These are phyloP conservation scores for Solanum chacoense DNA, from an alignment of 305 asterid species.

Conservation along the genomic window DNA sequence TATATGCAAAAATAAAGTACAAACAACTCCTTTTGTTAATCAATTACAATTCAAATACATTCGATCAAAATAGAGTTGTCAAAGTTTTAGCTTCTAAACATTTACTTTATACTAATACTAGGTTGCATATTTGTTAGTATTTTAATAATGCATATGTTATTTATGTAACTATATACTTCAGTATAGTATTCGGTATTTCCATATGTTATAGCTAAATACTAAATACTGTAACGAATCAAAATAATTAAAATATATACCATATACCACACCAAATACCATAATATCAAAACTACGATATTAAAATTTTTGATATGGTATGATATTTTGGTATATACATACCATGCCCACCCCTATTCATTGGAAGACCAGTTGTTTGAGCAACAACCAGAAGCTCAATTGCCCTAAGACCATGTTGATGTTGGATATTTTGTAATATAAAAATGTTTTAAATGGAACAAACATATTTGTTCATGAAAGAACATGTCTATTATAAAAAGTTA, in stretches of 20 bases:
- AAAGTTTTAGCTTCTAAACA: not conserved
- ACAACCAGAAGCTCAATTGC: not conserved
- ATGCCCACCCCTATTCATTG: not conserved
- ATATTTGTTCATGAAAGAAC: not conserved
- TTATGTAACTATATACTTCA: not conserved
- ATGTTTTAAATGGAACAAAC: not conserved
- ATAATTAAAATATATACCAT: too few species aligned
- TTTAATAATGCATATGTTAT: not conserved
- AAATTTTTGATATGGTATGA: not conserved
- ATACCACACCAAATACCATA: not conserved
- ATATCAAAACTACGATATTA: not conserved
- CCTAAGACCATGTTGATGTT: not conserved
- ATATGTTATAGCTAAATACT: not conserved
- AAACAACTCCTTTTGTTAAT: not conserved
- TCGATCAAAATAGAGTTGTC: not conserved
- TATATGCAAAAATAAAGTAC: not conserved
- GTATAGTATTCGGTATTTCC: too few species aligned
- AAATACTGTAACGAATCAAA: too few species aligned
- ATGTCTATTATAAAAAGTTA: not conserved
- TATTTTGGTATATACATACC: not conserved
- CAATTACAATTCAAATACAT: not conserved
- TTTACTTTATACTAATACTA: not conserved
- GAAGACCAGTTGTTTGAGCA: not conserved
- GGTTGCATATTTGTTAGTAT: not conserved
- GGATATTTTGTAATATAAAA: not conserved